Evolutionary conservation across 2,329 filamentous ascomycete genomes (phyloP).

Genomic region (Colletotrichum trifolii): DNA sequence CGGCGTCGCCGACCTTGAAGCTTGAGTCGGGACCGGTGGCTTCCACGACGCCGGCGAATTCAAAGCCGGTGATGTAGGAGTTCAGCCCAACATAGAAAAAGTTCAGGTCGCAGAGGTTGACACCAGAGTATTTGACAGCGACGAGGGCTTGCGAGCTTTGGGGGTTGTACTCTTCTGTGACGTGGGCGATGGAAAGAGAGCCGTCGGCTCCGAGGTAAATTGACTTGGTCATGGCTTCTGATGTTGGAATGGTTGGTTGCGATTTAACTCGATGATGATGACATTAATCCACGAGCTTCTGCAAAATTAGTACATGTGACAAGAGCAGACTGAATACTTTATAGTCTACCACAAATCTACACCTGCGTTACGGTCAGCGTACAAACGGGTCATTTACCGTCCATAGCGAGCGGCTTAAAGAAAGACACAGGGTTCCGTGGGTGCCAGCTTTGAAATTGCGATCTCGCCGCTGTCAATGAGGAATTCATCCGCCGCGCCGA

Average conservation of each 20-base stretch:
- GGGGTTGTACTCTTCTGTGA: not conserved
- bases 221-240: conserved; percentile 5
- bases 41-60: conserved; percentile 12
- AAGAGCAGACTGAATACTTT: no score
- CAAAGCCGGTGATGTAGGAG: conserved; percentile 1
- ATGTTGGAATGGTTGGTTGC: not conserved
- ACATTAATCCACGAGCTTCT: no score
- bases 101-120: conserved; percentile 18
- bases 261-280: no score
- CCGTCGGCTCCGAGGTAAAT: conserved; percentile 14
- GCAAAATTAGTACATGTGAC: no score
- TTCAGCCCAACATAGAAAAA: conserved; percentile 5
- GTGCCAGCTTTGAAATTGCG: no score
- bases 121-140: conserved; percentile 11
- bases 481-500: no score
- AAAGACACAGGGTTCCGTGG: no score
- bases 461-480: no score
- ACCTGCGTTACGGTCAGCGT: no score
- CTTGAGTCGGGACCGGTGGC: not conserved
- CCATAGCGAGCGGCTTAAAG: no score
- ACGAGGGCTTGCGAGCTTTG: conserved; percentile 7
- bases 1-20: conserved; percentile 9
- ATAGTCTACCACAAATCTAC: no score
- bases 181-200: not conserved
- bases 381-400: no score